These are phyloP conservation scores for Phytophthora niederhauseri DNA, from an alignment of 352 stramenopile species.

Conservation along the genomic window DNA sequence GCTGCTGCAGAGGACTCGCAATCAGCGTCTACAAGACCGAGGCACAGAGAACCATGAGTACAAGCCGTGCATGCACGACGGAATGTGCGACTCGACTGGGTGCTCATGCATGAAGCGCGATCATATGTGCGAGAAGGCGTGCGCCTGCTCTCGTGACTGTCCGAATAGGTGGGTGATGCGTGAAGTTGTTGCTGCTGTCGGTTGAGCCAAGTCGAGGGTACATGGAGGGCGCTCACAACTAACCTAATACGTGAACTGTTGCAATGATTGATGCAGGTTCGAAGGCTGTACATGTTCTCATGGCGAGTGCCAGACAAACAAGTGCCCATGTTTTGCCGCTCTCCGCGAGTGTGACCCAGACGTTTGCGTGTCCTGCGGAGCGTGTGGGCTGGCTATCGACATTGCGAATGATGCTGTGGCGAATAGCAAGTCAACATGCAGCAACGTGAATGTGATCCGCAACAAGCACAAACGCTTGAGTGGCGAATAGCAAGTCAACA, in stretches of 20 bases:
- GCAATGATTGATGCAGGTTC: slow-evolving; percentile 37
- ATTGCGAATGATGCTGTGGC: background rate
- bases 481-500: background rate
- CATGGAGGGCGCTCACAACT: background rate
- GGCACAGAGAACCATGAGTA: slow-evolving; percentile 67
- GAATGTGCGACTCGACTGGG: slow-evolving; percentile 51
- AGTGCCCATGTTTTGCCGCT: slow-evolving; percentile 56
- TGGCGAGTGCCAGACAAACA: slow-evolving; percentile 52
- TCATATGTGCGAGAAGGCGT: slow-evolving; percentile 56
- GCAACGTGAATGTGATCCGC: slow-evolving; percentile 33
- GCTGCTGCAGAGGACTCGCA: slow-evolving; percentile 63
- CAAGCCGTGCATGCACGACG: slow-evolving; percentile 75
- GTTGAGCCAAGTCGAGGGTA: background rate
- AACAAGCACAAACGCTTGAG: slow-evolving; percentile 42
- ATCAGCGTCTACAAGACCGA: slow-evolving; percentile 68
- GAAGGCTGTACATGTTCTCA: slow-evolving; percentile 52
- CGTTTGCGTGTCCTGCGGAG: slow-evolving; percentile 51
- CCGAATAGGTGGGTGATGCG: slow-evolving; percentile 43
- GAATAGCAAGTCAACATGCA: slow-evolving; percentile 3
- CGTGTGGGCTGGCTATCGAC: slow-evolving; percentile 45
- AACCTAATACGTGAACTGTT: slow-evolving; percentile 3
- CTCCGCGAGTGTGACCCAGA: slow-evolving; percentile 68
- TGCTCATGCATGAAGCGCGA: slow-evolving; percentile 72
- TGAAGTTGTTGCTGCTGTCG: background rate
- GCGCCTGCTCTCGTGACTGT: slow-evolving; percentile 46